A percentile compares a stretch with the other conserved stretches of the same genome.
Evolutionary conservation across 306 rosid genomes (phyloP).

Genomic region (Senna siamea): DNA sequence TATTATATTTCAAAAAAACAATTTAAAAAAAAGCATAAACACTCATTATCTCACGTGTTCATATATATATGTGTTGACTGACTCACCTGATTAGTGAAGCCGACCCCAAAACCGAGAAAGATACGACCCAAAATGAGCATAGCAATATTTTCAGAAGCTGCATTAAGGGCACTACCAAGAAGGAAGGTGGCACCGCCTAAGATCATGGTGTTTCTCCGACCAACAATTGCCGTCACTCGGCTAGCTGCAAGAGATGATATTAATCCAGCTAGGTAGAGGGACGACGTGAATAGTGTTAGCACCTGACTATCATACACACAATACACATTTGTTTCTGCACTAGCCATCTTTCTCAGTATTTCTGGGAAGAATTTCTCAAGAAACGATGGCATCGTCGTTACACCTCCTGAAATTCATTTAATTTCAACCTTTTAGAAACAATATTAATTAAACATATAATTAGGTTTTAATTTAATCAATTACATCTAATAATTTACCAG

Average conservation of each 20-base stretch:
- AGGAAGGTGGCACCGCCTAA: slow-evolving; percentile 59
- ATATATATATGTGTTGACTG: no score
- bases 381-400: slow-evolving; percentile 66
- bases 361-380: slow-evolving; percentile 60
- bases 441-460: no score
- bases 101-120: slow-evolving; percentile 68
- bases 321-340: slow-evolving; percentile 43
- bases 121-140: slow-evolving; percentile 73
- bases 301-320: slow-evolving; percentile 58
- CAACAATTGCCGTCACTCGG: slow-evolving; percentile 41
- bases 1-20: no score
- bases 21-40: no score
- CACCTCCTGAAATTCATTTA: slow-evolving; percentile 55
- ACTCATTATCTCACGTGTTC: no score
- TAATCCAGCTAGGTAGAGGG: slow-evolving; percentile 63
- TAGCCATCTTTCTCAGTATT: slow-evolving; percentile 43
- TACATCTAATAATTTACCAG: no score
- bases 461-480: no score
- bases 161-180: slow-evolving; percentile 54
- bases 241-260: slow-evolving; percentile 51
- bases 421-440: no score
- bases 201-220: slow-evolving; percentile 54
- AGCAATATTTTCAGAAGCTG: slow-evolving; percentile 50
- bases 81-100: slow-evolving; percentile 73
- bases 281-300: slow-evolving; percentile 66